Conservation (phyloP, 2,329 filamentous ascomycete species). For the Dothistroma pini region DNA sequence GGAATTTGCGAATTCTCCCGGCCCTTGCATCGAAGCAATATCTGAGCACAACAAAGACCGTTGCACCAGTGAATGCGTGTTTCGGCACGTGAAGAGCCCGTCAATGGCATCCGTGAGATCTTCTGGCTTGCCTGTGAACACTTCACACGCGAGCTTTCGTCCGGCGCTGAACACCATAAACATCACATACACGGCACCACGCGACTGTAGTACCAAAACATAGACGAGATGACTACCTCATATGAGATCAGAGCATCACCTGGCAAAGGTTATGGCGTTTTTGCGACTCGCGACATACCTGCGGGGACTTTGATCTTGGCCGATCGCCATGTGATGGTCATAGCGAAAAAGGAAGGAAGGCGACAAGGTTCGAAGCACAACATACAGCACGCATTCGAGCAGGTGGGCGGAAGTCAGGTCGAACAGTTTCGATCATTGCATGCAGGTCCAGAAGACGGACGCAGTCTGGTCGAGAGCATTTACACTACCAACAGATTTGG, state of each 20-base stretch:
- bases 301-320: constrained; percentile 1
- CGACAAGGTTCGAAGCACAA: neutral
- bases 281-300: neutral
- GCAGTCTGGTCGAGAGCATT: neutral
- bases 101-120: neutral
- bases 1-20: neutral
- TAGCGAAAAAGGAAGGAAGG: neutral
- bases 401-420: neutral
- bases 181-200: neutral
- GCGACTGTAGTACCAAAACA: neutral
- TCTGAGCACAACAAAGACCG: neutral
- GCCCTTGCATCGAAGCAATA: neutral
- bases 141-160: neutral
- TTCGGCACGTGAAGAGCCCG: neutral
- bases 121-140: neutral
- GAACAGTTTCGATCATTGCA: neutral
- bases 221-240: neutral
- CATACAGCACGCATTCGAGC: neutral
- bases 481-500: constrained; percentile 3
- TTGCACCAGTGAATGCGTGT: neutral
- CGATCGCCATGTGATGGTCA: neutral
- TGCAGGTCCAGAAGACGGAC: neutral
- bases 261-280: constrained; percentile 1
- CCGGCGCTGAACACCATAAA: neutral
- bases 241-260: neutral